A percentile compares a stretch with the other conserved stretches of the same genome.
These are phyloP conservation scores for Globisporangium rhizosaccharum DNA, from an alignment of 352 stramenopile genomes.

Conservation along the genomic window DNA sequence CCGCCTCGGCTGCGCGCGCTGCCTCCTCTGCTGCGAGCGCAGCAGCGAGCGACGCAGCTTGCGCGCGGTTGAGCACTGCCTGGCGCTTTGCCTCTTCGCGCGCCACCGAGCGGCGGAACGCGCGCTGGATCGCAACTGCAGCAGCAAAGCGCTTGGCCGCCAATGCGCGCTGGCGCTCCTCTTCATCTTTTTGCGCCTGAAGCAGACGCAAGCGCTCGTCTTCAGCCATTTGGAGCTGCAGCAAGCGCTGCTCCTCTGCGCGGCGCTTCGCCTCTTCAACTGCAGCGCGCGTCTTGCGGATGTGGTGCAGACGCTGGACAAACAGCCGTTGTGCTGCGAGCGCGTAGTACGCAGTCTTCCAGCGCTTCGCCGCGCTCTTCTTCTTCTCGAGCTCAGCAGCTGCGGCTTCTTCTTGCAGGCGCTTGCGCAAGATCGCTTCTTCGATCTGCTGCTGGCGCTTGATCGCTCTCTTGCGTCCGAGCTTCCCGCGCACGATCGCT, in stretches of 20 bases:
- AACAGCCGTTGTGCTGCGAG: constrained; percentile 79
- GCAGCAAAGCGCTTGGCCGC: constrained; percentile 49
- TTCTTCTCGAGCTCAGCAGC: constrained; percentile 58
- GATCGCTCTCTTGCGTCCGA: constrained; percentile 67
- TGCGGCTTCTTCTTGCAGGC: constrained; percentile 66
- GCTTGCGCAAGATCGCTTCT: constrained; percentile 77
- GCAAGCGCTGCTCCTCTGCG: constrained; percentile 59
- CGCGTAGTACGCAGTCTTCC: constrained; percentile 59
- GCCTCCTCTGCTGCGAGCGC: constrained; percentile 73
- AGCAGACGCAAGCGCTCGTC: constrained; percentile 58
- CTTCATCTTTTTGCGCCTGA: constrained; percentile 55
- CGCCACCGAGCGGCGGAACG: constrained; percentile 55
- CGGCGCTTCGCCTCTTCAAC: constrained; percentile 73
- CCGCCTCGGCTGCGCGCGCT: constrained; percentile 61
- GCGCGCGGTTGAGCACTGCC: constrained; percentile 55
- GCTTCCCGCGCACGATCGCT: constrained; percentile 73
- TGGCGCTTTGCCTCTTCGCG: constrained; percentile 72
- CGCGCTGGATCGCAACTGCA: constrained; percentile 61
- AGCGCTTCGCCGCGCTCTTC: constrained; percentile 77
- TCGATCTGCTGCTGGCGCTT: constrained; percentile 59
- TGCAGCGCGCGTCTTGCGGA: constrained; percentile 72
- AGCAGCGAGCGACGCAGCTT: constrained; percentile 67
- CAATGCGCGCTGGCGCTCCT: constrained; percentile 54
- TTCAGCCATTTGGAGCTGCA: constrained; percentile 60
- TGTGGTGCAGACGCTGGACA: constrained; percentile 69